These are phyloP conservation scores for Dovyalis caffra DNA, from an alignment of 345 rosid genomes.

Conservation along the genomic window DNA sequence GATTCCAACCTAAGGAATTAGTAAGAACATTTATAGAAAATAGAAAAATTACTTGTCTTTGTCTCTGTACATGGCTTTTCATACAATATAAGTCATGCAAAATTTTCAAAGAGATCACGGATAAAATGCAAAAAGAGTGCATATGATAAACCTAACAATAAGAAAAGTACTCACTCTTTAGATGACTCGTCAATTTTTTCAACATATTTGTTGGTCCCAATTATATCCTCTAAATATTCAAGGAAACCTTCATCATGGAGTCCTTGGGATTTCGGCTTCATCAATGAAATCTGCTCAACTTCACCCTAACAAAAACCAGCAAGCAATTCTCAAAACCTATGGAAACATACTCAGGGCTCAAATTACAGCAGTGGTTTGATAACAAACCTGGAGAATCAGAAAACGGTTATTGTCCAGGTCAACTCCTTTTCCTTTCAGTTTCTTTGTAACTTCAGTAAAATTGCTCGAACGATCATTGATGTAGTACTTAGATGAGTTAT, in stretches of 20 bases:
- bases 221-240: slow-evolving; percentile 92
- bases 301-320: slow-evolving; percentile 67
- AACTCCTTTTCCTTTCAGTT: slow-evolving; percentile 88
- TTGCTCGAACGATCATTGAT: slow-evolving; percentile 77
- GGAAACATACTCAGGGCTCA: not conserved
- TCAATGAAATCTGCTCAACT: slow-evolving; percentile 97
- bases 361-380: not conserved
- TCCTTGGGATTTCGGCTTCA: slow-evolving; percentile 98
- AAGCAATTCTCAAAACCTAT: slow-evolving; percentile 1
- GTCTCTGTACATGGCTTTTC: not conserved
- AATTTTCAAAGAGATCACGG: not conserved
- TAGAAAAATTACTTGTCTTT: not conserved
- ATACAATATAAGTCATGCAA: not conserved
- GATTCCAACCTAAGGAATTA: slow-evolving; percentile 60
- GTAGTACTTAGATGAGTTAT: slow-evolving; percentile 93
- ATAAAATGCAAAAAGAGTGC: slow-evolving; percentile 12
- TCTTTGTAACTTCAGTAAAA: slow-evolving; percentile 93
- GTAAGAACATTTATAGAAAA: not conserved
- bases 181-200: slow-evolving; percentile 82
- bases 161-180: slow-evolving; percentile 62
- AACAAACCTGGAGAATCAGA: slow-evolving; percentile 86
- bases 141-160: not conserved
- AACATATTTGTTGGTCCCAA: slow-evolving; percentile 90
- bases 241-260: slow-evolving; percentile 99
- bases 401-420: slow-evolving; percentile 99